phyloP scores from a whole-genome alignment of 371 early-diverging fungal species.

The Homolaphlyctis polyrhiza region DNA sequence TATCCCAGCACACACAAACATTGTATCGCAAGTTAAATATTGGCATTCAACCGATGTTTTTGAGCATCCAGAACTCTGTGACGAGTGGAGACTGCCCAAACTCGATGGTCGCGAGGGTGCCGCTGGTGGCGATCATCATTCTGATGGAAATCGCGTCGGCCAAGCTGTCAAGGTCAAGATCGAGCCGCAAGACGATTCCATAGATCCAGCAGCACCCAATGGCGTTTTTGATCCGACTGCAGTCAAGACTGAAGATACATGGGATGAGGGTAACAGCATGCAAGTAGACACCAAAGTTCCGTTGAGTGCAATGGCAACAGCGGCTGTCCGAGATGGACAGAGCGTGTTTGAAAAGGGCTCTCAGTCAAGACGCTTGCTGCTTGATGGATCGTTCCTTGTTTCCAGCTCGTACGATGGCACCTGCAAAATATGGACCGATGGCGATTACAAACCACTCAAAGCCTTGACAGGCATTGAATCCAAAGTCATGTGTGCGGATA shows the following conservation, averaged over 20 bases:
- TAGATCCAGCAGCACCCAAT: neutral
- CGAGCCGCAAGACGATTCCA: too few relatives aligned
- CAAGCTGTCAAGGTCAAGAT: neutral
- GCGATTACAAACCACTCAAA: slow-evolving; percentile 86
- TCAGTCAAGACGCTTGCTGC: slow-evolving; percentile 18
- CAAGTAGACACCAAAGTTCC: slow-evolving; percentile 1
- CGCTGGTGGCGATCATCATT: slow-evolving; percentile 11
- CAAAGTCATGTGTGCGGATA: slow-evolving; percentile 85
- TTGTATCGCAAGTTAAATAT: slow-evolving; percentile 81
- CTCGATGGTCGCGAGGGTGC: slow-evolving; percentile 2
- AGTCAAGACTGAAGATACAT: slow-evolving; percentile 21
- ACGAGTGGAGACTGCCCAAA: slow-evolving; percentile 3
- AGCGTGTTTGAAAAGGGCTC: neutral
- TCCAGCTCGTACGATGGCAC: slow-evolving; percentile 84
- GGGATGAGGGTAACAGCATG: slow-evolving; percentile 13
- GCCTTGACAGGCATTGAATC: slow-evolving; percentile 84
- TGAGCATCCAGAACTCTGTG: slow-evolving; percentile 9
- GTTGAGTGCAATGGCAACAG: slow-evolving; percentile 9
- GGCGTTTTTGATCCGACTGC: slow-evolving; percentile 4
- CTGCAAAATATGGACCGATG: slow-evolving; percentile 88
- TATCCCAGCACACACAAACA: slow-evolving; percentile 87
- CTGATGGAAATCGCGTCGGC: slow-evolving; percentile 12
- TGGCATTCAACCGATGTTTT: slow-evolving; percentile 43
- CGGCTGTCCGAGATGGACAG: slow-evolving; percentile 3
- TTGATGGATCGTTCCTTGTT: slow-evolving; percentile 39